Percentiles rank a stretch among this genome's conserved stretches.
phyloP scores from a whole-genome alignment of 2,329 filamentous ascomycete genomes.

The Aureobasidium pullulans region DNA sequence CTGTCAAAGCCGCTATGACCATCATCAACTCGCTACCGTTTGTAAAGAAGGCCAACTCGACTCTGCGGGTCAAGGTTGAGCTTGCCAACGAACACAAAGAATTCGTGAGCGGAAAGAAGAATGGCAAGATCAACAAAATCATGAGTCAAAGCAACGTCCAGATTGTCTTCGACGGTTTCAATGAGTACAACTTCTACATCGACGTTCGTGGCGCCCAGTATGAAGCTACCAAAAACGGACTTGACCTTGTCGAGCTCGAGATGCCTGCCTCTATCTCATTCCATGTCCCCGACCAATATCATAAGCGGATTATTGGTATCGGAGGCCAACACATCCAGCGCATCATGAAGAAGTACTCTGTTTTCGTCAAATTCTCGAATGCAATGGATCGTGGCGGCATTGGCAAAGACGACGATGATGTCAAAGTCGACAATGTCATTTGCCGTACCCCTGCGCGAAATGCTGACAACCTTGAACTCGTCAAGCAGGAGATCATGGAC shows the following conservation, averaged over 20 bases:
- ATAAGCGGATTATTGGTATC: constrained; percentile 98
- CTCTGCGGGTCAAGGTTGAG: constrained; percentile 96
- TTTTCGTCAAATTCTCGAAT: constrained; percentile 99
- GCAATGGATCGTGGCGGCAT: constrained; percentile 95
- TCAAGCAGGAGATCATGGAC: constrained; percentile 98
- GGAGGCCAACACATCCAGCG: constrained; percentile 97
- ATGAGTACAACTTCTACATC: constrained; percentile 99
- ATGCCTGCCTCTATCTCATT: constrained; percentile 99
- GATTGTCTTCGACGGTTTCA: constrained; percentile 98
- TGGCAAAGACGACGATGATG: constrained; percentile 92
- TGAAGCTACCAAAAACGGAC: constrained; percentile 86
- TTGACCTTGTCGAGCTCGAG: constrained; percentile 92
- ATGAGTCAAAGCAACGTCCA: constrained; percentile 99
- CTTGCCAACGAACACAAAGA: constrained; percentile 99
- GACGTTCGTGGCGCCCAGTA: constrained; percentile 90
- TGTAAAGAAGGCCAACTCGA: constrained; percentile 77
- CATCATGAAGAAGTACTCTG: constrained; percentile 99
- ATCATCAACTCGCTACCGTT: constrained; percentile 90
- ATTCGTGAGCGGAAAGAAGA: constrained; percentile 99
- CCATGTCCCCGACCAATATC: constrained; percentile 97
- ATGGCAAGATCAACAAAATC: constrained; percentile 99
- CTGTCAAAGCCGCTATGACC: constrained; percentile 89
- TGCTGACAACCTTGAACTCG: constrained; percentile 89
- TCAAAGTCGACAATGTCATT: constrained; percentile 98
- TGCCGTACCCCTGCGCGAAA: constrained; percentile 96